phyloP scores from a whole-genome alignment of 2,329 filamentous ascomycete species.

The Myriosclerotinia curreyana region DNA sequence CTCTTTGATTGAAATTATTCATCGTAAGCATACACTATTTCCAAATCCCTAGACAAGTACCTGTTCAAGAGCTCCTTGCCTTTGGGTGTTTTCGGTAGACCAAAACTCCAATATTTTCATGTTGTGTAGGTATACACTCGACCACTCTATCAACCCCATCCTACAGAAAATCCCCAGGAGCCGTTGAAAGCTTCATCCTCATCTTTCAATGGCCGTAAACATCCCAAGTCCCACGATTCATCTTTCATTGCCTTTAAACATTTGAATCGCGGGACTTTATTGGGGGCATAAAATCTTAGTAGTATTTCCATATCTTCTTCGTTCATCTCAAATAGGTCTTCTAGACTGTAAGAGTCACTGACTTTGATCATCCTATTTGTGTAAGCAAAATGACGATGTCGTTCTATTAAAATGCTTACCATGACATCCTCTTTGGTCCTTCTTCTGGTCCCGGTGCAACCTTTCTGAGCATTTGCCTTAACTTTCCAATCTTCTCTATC shows the following conservation, averaged over 20 bases:
- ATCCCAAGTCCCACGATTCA: constrained; percentile 50
- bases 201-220: constrained; percentile 53
- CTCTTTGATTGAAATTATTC: background rate
- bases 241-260: constrained; percentile 54
- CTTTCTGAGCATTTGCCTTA: constrained; percentile 75
- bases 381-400: constrained; percentile 37
- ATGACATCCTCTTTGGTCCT: constrained; percentile 85
- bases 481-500: constrained; percentile 76
- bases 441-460: constrained; percentile 70
- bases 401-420: constrained; percentile 50
- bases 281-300: constrained; percentile 66
- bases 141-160: constrained; percentile 30
- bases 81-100: background rate
- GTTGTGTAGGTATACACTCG: constrained; percentile 2
- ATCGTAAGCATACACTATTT: background rate
- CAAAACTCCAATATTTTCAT: constrained; percentile 13
- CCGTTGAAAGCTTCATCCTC: constrained; percentile 37
- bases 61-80: background rate
- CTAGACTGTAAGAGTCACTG: constrained; percentile 80
- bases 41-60: background rate
- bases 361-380: constrained; percentile 78
- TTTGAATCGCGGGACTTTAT: constrained; percentile 54
- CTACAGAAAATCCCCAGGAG: constrained; percentile 39
- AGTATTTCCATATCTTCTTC: constrained; percentile 82
- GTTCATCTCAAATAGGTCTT: constrained; percentile 78